Evolutionary conservation across 1,284 basidiomycete genomes (phyloP).

Genomic region (Heterobasidion occidentale): DNA sequence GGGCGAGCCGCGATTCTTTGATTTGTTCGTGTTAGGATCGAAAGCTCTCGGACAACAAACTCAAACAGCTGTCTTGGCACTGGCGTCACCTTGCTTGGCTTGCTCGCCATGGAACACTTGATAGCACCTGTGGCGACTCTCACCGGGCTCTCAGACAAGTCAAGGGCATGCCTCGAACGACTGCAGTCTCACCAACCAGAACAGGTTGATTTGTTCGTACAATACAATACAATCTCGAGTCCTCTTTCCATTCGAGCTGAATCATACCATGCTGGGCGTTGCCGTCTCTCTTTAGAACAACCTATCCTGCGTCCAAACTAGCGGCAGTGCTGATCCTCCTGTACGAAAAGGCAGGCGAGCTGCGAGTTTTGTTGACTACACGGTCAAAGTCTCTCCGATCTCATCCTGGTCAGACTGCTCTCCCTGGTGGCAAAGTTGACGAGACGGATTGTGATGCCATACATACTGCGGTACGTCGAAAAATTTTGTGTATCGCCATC

Average conservation of each 20-base stretch:
- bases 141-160: slow-evolving; percentile 11
- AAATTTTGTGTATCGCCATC: neutral
- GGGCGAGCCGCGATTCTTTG: neutral
- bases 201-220: slow-evolving; percentile 41
- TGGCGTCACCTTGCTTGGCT: neutral
- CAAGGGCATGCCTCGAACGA: slow-evolving; percentile 14
- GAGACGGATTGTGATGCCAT: slow-evolving; percentile 53
- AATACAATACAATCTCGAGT: slow-evolving; percentile 7
- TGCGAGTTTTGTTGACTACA: slow-evolving; percentile 79
- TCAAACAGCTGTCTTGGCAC: neutral
- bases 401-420: slow-evolving; percentile 73
- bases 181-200: neutral
- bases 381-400: slow-evolving; percentile 70
- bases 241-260: slow-evolving; percentile 1
- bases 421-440: slow-evolving; percentile 81
- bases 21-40: neutral
- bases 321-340: slow-evolving; percentile 77
- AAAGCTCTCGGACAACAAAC: slow-evolving; percentile 2
- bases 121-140: neutral
- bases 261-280: neutral
- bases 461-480: slow-evolving; percentile 61
- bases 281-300: slow-evolving; percentile 28
- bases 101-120: no score
- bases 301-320: slow-evolving; percentile 36
- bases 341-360: slow-evolving; percentile 55